Base-by-base conservation (phyloP, 129 eudicot species). In the Dittrichia graveolens region DNA sequence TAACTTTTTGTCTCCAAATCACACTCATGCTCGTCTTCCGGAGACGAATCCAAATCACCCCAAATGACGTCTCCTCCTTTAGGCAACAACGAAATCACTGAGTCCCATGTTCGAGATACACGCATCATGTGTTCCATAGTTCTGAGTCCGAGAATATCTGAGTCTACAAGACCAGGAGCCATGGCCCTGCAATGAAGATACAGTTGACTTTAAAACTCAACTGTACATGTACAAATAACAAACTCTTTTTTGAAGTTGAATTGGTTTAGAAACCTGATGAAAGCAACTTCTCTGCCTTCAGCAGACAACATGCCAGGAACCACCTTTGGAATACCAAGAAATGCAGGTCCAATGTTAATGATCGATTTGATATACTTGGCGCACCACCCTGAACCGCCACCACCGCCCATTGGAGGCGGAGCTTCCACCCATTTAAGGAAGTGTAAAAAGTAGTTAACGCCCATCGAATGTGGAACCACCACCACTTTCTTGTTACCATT, bases 401-500 rank as follows among this genome's bases (percentile, higher is more conserved):
- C 97, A 8, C 97, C 96, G 43, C 96, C 97, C 85, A 86, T 84
- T 0, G 97, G 97, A 2, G 84, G 83, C 1, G 87, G 84, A 13
- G 93, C 47, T 70, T 91, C 97, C 46, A 91, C 97, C 97, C 97
- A 91, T 77, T 91, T 91, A 43, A 92, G 82, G 72, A 92, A 92
- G 76, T 92, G 98, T 56, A 92, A 79, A 67, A 92, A 92, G 83
- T 87, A 92, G 65, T 71, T 83, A 34, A 72, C 91, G 7, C 98
- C 98, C 98, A 92, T 92, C 0, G 98, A 92, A 77, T 92, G 98
- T 16, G 98, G 96, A 75, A 92, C 86, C 87, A 92, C 98, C 80
- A 92, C 96, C 83, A 92, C 98, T 83, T 89, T 92, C 81, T 89
- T 87, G 76, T 85, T 54, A 5, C 98, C 96, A 40, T 91, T 91